Conservation (phyloP, 2,329 filamentous ascomycete genomes). For the Pseudogymnoascus sp. region DNA sequence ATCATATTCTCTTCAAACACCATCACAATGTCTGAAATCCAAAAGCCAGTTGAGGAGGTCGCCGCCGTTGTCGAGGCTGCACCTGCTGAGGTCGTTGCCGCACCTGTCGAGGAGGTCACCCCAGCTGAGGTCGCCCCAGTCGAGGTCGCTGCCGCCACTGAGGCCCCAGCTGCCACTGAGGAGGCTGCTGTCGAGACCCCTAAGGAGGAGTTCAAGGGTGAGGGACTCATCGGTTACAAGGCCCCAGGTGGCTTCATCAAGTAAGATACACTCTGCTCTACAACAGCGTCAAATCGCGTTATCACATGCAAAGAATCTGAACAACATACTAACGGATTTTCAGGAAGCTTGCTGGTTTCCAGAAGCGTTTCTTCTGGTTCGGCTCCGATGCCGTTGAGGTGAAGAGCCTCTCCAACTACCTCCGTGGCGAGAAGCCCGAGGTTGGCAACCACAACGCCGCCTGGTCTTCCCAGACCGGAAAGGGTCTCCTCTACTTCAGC, state of each 20-base stretch:
- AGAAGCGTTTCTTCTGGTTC: constrained; percentile 92
- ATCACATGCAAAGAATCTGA: neutral
- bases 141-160: constrained; percentile 30
- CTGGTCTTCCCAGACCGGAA: constrained; percentile 89
- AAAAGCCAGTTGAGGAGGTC: constrained; percentile 51
- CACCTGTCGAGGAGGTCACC: constrained; percentile 31
- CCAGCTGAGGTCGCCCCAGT: constrained; percentile 30
- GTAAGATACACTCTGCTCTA: constrained; percentile 46
- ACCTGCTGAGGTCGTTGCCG: constrained; percentile 27
- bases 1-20: constrained; percentile 10
- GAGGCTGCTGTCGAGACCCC: constrained; percentile 34
- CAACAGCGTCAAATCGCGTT: neutral
- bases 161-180: constrained; percentile 33
- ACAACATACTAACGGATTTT: constrained; percentile 8
- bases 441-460: constrained; percentile 72
- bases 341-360: constrained; percentile 70
- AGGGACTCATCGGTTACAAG: constrained; percentile 86
- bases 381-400: constrained; percentile 64
- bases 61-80: constrained; percentile 28
- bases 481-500: constrained; percentile 87
- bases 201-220: constrained; percentile 64
- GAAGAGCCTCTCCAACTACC: constrained; percentile 67
- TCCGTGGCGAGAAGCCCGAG: constrained; percentile 81
- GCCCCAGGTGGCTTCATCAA: constrained; percentile 71
- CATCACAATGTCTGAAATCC: constrained; percentile 51